These are phyloP conservation scores for Chlamydomonas sphaeroides DNA, from an alignment of 139 green algal genomes.

Conservation along the genomic window DNA sequence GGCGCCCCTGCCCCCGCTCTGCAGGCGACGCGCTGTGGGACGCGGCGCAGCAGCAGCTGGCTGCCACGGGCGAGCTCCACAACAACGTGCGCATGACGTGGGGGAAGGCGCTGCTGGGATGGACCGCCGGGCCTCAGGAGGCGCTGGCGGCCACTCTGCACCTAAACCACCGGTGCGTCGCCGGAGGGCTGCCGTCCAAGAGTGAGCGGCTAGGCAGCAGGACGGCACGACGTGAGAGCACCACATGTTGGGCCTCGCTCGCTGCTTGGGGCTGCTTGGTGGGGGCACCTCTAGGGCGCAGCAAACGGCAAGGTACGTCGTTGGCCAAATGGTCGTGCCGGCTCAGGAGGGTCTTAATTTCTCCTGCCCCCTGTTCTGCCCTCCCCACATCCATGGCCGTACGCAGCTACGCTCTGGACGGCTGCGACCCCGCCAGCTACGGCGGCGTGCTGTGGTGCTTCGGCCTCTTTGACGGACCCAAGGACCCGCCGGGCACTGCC, in stretches of 20 bases:
- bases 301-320: too few species aligned
- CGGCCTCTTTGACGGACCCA: constrained; percentile 29
- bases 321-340: too few species aligned
- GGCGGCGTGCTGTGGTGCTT: constrained; percentile 39
- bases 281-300: too few species aligned
- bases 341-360: too few species aligned
- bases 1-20: too few species aligned
- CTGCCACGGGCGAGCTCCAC: constrained; percentile 14
- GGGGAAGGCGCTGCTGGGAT: constrained; percentile 25
- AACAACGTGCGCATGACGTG: constrained; percentile 46
- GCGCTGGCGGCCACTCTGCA: not conserved
- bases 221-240: too few species aligned
- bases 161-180: constrained; percentile 27
- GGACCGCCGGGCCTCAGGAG: not conserved
- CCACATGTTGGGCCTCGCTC: too few species aligned
- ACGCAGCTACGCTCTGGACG: constrained; percentile 26
- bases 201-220: too few species aligned
- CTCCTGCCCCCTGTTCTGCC: not conserved
- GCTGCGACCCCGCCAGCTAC: constrained; percentile 26
- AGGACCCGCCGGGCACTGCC: not conserved
- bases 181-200: too few species aligned
- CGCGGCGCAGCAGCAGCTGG: constrained; percentile 26
- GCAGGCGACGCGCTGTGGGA: constrained; percentile 32
- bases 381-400: too few species aligned
- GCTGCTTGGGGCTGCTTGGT: too few species aligned